Percentiles rank a stretch among this genome's conserved stretches.
phyloP scores from a whole-genome alignment of 768 basidiomycete genomes.

The Rhodosporidiobolus sp. region DNA sequence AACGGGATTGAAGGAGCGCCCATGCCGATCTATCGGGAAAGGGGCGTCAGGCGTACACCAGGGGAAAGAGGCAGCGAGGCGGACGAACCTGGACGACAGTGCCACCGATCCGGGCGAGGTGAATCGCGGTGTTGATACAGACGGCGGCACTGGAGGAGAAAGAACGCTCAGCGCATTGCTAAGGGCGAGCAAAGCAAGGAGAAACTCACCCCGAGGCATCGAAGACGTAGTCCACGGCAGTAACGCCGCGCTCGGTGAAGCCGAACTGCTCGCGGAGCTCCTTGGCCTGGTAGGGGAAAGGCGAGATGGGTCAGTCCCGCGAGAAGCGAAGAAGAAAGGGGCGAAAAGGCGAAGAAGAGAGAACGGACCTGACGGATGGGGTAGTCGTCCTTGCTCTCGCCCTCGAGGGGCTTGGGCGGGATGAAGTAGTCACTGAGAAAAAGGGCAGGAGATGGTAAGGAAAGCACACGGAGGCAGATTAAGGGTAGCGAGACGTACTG shows the following conservation, averaged over 20 bases:
- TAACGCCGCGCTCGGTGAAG: conserved; percentile 67
- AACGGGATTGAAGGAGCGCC: conserved; percentile 71
- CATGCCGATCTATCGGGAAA: conserved; percentile 88
- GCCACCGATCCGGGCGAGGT: conserved; percentile 71
- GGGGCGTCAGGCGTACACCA: no score
- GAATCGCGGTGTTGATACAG: conserved; percentile 81
- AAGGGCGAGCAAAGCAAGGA: neutral
- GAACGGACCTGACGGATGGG: conserved; percentile 52
- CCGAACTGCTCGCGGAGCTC: conserved; percentile 64
- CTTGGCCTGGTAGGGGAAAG: conserved; percentile 59
- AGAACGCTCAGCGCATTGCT: no score
- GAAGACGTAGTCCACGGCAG: conserved; percentile 75
- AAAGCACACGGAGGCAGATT: no score
- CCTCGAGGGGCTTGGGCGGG: conserved; percentile 60
- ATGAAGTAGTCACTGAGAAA: conserved; percentile 51
- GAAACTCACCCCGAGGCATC: conserved; percentile 72
- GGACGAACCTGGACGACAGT: conserved; percentile 48
- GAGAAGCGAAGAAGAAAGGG: neutral
- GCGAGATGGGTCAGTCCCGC: neutral
- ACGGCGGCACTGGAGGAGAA: conserved; percentile 60
- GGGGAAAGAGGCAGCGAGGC: no score
- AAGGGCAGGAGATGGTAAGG: no score
- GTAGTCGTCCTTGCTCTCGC: conserved; percentile 67
- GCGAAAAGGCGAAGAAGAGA: neutral
- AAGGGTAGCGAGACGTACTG: conserved; percentile 48